Evolutionary conservation across 345 rosid species (phyloP).

Genomic region (Garcia nutans): DNA sequence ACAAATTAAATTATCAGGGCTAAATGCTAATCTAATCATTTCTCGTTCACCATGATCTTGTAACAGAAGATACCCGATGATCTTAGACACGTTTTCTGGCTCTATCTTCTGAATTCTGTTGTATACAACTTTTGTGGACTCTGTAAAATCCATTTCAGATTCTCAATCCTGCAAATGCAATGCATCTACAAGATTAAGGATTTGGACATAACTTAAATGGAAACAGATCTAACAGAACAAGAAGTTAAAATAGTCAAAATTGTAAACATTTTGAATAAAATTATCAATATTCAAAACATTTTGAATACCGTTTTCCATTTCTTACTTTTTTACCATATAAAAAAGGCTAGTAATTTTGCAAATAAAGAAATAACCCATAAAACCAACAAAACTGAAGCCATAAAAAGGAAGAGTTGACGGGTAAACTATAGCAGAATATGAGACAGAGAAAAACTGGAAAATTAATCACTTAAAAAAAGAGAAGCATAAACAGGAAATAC

Average conservation of each 20-base stretch:
- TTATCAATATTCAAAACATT: neutral
- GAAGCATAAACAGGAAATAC: conserved; percentile 13
- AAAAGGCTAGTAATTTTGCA: neutral
- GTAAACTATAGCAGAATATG: conserved; percentile 12
- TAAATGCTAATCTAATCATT: conserved; percentile 84
- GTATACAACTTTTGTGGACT: conserved; percentile 76
- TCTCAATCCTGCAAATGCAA: conserved; percentile 36
- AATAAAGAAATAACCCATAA: neutral
- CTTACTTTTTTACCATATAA: conserved; percentile 8
- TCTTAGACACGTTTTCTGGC: conserved; percentile 80
- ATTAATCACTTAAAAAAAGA: conserved; percentile 16
- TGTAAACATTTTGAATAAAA: neutral
- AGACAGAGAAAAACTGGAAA: conserved; percentile 22
- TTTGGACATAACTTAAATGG: neutral
- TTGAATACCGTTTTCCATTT: conserved; percentile 6
- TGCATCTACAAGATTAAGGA: neutral
- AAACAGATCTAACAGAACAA: conserved; percentile 17
- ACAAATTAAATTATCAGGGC: conserved; percentile 62
- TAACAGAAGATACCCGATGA: conserved; percentile 73
- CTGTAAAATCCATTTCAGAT: conserved; percentile 61
- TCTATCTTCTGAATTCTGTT: conserved; percentile 75
- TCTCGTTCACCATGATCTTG: conserved; percentile 72
- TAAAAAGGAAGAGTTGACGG: conserved; percentile 22
- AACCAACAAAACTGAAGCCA: conserved; percentile 6
- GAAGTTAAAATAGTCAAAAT: conserved; percentile 2